Evolutionary conservation across 78 protist species (phyloP).

Genomic region (Dictyostelium intermedium): DNA sequence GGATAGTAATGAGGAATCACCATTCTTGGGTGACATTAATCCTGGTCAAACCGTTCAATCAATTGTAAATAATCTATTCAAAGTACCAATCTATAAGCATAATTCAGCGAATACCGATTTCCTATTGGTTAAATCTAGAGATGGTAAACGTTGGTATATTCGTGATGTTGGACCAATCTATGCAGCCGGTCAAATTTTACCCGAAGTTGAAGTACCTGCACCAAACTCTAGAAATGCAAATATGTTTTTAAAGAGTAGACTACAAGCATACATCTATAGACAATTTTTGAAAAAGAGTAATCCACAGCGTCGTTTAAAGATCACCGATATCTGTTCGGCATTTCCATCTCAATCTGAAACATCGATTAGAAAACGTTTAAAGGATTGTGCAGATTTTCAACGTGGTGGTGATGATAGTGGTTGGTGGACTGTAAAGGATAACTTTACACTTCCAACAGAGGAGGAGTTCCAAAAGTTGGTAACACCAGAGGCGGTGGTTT

Average conservation of each 20-base stretch:
- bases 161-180: slow-evolving; percentile 73
- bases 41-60: slow-evolving; percentile 75
- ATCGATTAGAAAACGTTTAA: slow-evolving; percentile 75
- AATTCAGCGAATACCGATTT: slow-evolving; percentile 74
- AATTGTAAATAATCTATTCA: slow-evolving; percentile 76
- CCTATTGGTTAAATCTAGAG: slow-evolving; percentile 69
- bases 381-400: slow-evolving; percentile 82
- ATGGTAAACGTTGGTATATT: slow-evolving; percentile 75
- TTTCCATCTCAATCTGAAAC: slow-evolving; percentile 81
- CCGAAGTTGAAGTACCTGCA: slow-evolving; percentile 76
- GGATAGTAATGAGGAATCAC: slow-evolving; percentile 74
- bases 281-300: slow-evolving; percentile 49
- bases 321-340: slow-evolving; percentile 46
- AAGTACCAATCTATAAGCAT: slow-evolving; percentile 79
- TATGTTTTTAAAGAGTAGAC: slow-evolving; percentile 50
- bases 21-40: slow-evolving; percentile 79
- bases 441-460: slow-evolving; percentile 62
- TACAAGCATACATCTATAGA: slow-evolving; percentile 78
- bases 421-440: slow-evolving; percentile 81
- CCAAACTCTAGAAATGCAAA: slow-evolving; percentile 75
- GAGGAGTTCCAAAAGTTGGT: slow-evolving; percentile 73
- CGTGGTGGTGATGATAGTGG: slow-evolving; percentile 87
- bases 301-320: slow-evolving; percentile 48
- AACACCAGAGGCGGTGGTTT: slow-evolving; percentile 70
- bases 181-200: slow-evolving; percentile 75